phyloP scores from a whole-genome alignment of 169 alveolate species.

The Plasmodium cynomolgi region DNA sequence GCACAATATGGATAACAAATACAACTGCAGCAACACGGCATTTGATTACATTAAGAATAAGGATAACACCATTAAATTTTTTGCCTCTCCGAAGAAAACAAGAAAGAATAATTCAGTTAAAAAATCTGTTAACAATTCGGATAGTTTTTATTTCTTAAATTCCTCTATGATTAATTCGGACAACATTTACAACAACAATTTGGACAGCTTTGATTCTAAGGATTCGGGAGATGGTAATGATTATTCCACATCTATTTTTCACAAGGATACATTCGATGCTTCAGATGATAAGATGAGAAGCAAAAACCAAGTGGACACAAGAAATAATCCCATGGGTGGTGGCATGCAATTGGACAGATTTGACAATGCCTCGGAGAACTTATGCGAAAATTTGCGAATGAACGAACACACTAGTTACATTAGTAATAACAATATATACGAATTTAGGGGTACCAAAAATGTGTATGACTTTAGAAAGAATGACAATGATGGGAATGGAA shows the following conservation, averaged over 20 bases:
- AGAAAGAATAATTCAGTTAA: conserved; percentile 49
- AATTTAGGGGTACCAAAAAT: neutral
- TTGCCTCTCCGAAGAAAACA: conserved; percentile 73
- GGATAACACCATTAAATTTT: conserved; percentile 71
- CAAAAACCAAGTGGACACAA: conserved; percentile 34
- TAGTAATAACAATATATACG: conserved; percentile 4
- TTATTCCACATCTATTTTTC: conserved; percentile 13
- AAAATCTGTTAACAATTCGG: conserved; percentile 66
- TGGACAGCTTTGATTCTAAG: conserved; percentile 48
- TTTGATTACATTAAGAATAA: conserved; percentile 71
- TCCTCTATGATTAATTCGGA: conserved; percentile 52
- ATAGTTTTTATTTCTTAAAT: conserved; percentile 46
- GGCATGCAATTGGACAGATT: neutral
- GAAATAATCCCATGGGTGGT: neutral
- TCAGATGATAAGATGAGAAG: conserved; percentile 37
- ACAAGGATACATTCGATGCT: conserved; percentile 18
- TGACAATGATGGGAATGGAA: neutral
- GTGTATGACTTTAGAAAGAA: conserved; percentile 14
- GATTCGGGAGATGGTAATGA: conserved; percentile 41
- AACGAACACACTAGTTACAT: conserved; percentile 15
- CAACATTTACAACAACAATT: conserved; percentile 46
- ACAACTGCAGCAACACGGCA: conserved; percentile 70
- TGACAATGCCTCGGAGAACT: neutral
- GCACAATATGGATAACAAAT: conserved; percentile 67
- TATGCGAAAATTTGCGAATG: neutral